Percentiles rank a stretch among this genome's conserved stretches.
phyloP scores from a whole-genome alignment of 1,284 basidiomycete genomes.

The Phellopilus nigrolimitatus region DNA sequence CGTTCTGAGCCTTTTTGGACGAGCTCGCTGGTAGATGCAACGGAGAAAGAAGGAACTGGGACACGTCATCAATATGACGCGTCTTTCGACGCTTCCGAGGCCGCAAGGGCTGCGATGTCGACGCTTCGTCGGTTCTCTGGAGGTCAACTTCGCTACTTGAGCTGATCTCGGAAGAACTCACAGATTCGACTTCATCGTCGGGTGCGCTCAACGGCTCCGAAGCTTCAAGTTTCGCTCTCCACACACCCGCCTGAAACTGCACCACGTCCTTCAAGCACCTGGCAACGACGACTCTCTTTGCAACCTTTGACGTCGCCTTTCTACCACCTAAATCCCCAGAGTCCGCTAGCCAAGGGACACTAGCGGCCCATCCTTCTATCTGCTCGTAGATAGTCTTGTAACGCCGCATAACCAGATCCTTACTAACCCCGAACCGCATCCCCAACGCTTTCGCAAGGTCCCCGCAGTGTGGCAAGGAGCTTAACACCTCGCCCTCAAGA shows the following conservation, averaged over 20 bases:
- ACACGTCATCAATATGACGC: constrained; percentile 38
- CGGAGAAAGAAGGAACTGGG: constrained; percentile 54
- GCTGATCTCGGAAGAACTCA: constrained; percentile 23
- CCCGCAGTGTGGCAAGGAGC: constrained; percentile 48
- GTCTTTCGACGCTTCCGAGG: constrained; percentile 38
- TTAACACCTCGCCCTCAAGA: constrained; percentile 58
- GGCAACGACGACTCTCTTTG: constrained; percentile 57
- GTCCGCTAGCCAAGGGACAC: constrained; percentile 64
- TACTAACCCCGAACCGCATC: constrained; percentile 41
- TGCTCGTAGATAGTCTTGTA: constrained; percentile 61
- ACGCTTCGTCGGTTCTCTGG: constrained; percentile 19
- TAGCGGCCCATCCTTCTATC: constrained; percentile 53
- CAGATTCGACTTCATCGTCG: constrained; percentile 32
- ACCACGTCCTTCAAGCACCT: constrained; percentile 62
- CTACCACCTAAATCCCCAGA: constrained; percentile 36
- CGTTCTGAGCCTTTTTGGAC: constrained; percentile 23
- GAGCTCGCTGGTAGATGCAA: constrained; percentile 25
- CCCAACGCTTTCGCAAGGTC: constrained; percentile 55
- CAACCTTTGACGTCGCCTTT: constrained; percentile 46
- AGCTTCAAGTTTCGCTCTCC: constrained; percentile 37
- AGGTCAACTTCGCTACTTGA: constrained; percentile 15
- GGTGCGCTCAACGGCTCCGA: constrained; percentile 34
- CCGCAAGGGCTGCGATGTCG: constrained; percentile 20
- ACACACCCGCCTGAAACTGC: constrained; percentile 59
- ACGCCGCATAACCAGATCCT: constrained; percentile 56